Conservation (phyloP, 2,329 filamentous ascomycete species). For the Orbilia quercus region DNA sequence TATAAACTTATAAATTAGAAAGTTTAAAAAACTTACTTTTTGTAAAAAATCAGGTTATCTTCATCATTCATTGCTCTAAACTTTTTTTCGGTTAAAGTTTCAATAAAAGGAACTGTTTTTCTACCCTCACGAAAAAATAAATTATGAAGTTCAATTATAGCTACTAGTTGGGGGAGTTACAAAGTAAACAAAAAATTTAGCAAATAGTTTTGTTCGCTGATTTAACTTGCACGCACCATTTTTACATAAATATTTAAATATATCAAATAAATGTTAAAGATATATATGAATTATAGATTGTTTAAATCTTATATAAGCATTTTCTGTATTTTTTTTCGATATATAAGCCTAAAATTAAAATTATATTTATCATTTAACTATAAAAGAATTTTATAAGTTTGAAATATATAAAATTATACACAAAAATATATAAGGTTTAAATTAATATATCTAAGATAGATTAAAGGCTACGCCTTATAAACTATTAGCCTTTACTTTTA, state of each 20-base stretch:
- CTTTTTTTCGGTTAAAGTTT: neutral
- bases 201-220: conserved; percentile 9
- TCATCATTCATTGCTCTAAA: neutral
- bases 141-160: conserved; percentile 5
- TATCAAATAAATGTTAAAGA: neutral
- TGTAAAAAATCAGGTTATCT: too few relatives aligned
- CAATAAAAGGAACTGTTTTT: conserved; percentile 1
- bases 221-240: conserved; percentile 3
- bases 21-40: too few relatives aligned
- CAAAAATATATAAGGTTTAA: conserved; percentile 8
- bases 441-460: conserved; percentile 15
- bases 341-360: conserved; percentile 21
- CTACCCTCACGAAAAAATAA: conserved; percentile 6
- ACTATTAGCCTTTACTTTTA: conserved; percentile 19
- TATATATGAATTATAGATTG: conserved; percentile 1
- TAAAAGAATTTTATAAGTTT: conserved; percentile 36
- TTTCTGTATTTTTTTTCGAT: conserved; percentile 23
- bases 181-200: conserved; percentile 9
- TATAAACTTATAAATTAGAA: too few relatives aligned
- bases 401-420: conserved; percentile 8
- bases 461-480: neutral
- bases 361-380: conserved; percentile 13
- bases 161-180: conserved; percentile 2
- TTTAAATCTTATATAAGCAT: conserved; percentile 2
- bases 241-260: conserved; percentile 12